Percentiles rank a stretch among this genome's conserved stretches.
phyloP scores from a whole-genome alignment of 2,329 filamentous ascomycete species.

The Colletotrichum sublineola region DNA sequence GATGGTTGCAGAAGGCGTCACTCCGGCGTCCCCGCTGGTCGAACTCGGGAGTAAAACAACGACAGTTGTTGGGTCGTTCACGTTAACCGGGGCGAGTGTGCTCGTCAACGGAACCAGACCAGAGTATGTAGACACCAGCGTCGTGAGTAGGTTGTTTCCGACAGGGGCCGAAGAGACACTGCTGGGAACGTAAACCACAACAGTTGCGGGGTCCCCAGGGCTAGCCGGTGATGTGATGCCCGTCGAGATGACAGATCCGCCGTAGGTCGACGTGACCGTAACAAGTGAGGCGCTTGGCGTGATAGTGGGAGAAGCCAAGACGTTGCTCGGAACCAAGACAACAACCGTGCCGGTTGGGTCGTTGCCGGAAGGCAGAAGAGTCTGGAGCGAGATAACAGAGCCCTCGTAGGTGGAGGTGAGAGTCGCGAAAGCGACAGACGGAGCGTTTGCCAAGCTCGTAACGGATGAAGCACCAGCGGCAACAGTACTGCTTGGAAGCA shows the following conservation, averaged over 20 bases:
- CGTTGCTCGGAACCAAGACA: constrained; percentile 30
- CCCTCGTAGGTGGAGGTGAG: constrained; percentile 27
- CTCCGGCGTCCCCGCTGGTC: not conserved
- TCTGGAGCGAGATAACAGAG: constrained; percentile 25
- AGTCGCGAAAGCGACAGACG: constrained; percentile 18
- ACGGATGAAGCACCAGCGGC: not conserved
- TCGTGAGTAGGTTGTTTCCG: constrained; percentile 18
- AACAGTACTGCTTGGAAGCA: constrained; percentile 18
- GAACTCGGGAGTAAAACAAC: constrained; percentile 30
- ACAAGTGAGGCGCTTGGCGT: constrained; percentile 6
- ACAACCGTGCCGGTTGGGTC: constrained; percentile 30
- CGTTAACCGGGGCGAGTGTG: constrained; percentile 31
- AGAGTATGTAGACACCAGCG: constrained; percentile 30
- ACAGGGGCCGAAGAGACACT: not conserved
- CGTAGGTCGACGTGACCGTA: constrained; percentile 29
- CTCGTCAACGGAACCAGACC: constrained; percentile 24
- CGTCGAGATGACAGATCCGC: constrained; percentile 24
- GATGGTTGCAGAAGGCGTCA: not conserved
- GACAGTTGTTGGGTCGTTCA: constrained; percentile 25
- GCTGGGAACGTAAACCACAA: constrained; percentile 27
- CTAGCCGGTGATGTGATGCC: constrained; percentile 28
- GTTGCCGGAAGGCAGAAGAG: constrained; percentile 17
- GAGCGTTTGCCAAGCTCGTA: not conserved
- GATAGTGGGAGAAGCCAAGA: constrained; percentile 10
- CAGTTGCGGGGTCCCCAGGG: constrained; percentile 34